These are phyloP conservation scores for Alternaria sp. DNA, from an alignment of 2,329 filamentous ascomycete genomes.

Conservation along the genomic window DNA sequence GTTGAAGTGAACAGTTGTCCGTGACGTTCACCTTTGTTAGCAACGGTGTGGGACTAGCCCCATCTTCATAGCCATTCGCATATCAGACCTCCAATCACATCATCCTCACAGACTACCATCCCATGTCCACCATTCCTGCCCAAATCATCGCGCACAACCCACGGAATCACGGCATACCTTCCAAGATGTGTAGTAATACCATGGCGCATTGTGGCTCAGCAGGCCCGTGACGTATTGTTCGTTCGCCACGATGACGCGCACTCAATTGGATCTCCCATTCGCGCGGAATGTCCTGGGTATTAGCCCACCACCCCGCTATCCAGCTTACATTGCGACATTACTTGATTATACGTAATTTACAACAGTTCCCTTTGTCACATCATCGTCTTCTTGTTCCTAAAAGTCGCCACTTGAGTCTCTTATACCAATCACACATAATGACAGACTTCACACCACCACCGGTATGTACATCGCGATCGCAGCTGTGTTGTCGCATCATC, in stretches of 20 bases:
- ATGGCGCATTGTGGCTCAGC: slow-evolving; percentile 24
- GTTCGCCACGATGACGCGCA: slow-evolving; percentile 38
- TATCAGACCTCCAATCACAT: slow-evolving; percentile 5
- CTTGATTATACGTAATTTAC: neutral
- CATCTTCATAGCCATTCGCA: neutral
- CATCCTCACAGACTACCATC: neutral
- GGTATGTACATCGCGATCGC: slow-evolving; percentile 31
- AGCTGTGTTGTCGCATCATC: slow-evolving; percentile 8
- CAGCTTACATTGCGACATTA: slow-evolving; percentile 15
- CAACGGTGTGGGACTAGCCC: slow-evolving; percentile 2
- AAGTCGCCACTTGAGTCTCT: neutral
- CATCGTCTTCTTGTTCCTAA: too few species aligned
- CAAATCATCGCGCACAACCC: slow-evolving; percentile 5
- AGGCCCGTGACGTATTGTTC: slow-evolving; percentile 19
- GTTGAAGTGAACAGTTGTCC: neutral
- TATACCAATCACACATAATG: slow-evolving; percentile 29
- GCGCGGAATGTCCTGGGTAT: slow-evolving; percentile 19
- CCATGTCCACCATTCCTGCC: slow-evolving; percentile 3
- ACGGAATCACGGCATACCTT: neutral
- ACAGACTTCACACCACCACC: slow-evolving; percentile 49
- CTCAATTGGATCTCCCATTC: slow-evolving; percentile 17
- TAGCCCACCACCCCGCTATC: slow-evolving; percentile 24
- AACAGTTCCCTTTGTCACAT: neutral
- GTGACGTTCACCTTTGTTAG: neutral
- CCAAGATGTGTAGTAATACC: neutral